Evolutionary conservation across 345 rosid genomes (phyloP), one percentile per base, ranked within the genome.

Genomic region (Clausena lansium): DNA sequence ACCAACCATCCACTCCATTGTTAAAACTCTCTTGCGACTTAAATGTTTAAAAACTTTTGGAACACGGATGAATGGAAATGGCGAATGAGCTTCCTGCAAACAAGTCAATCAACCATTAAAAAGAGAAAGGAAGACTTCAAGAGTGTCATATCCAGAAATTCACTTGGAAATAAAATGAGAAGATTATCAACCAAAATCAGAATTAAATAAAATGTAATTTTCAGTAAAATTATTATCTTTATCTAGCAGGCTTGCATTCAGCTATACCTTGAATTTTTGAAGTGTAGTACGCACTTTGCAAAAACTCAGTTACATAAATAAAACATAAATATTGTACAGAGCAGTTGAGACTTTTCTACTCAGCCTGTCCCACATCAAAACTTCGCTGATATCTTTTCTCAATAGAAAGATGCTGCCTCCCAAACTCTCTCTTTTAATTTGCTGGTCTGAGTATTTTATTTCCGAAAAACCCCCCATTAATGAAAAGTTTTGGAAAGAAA

Each of bases 1-100:
- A 58, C 98, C 98, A 81, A 52, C 92, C 71, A 95, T 91, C 98
- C 98, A 95, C 83, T 95, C 98, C 98, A 95, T 91, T 22, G 98
- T 95, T 86, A 93, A 85, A 83, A 93, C 93, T 85, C 95, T 88
- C 89, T 92, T 95, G 63, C 92, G 77, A 52, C 84, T 88, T 79
- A 95, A 83, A 85, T 91, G 82, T 61, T 72, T 80, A 78, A 81
- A 86, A 71, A 95, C 86, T 83, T 91, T 93, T 74, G 98, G 98
- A 80, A 88, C 89, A 45, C 80, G 79, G 45, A 95, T 95, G 77
- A 91, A 93, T 1, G 89, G 67, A 80, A 83, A 89, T 20, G 63
- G 80, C 59, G 97, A 88, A 87, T 95, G 98, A 35, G 86, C 87
- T 86, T 89, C 95, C 98, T 95, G 95, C 78, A 88, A 88, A 78